Evolutionary conservation across 768 basidiomycete species (phyloP), one percentile per base, ranked within the genome.

Genomic region (Termitomyces heimii): DNA sequence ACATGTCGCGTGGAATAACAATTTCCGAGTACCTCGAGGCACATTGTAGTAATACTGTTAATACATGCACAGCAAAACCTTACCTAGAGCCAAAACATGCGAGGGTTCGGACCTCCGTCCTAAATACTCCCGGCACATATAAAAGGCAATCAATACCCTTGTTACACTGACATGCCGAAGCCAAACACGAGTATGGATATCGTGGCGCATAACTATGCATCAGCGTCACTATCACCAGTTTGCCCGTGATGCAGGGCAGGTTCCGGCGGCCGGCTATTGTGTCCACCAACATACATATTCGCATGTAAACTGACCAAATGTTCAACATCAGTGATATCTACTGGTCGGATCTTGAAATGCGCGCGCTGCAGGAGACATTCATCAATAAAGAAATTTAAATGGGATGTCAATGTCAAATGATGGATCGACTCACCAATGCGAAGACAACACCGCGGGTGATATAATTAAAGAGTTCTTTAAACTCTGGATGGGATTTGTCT

Each of bases 401-500:
- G 18, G 34, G 28, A 47, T 40, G 39, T 40, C 39, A 40, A 9
- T 29, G 51, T n/a, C 28, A 55, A 34, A 20, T 29, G 40, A 28
- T 34, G 34, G 16, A 43, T 16, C 5, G 6, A 71, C 77, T 53
- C 53, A 80, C 81, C 65, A 83, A 54, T n/a, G 81, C 81, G 65
- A 78, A 83, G 3, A 68, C 68, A 20, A 78, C 79, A 4, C 82
- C 81, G 26, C 78, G 69, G 57, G 78, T 77, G 34, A 81, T 71
- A 59, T 66, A 70, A 1, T 71, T 72, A 49, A 76, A 79, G 7
- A 82, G 61, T n/a, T 80, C 79, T 56, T 78, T 82, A 63, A 77
- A 82, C 29, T 82, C 80, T 0, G 77, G 71, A 61, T 83, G 79
- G 5, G 73, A 65, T 64, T 80, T 81, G 50, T 73, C 73, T 31